Conservation (phyloP, 805 yeast species). For the Blastobotrys terrestris region DNA sequence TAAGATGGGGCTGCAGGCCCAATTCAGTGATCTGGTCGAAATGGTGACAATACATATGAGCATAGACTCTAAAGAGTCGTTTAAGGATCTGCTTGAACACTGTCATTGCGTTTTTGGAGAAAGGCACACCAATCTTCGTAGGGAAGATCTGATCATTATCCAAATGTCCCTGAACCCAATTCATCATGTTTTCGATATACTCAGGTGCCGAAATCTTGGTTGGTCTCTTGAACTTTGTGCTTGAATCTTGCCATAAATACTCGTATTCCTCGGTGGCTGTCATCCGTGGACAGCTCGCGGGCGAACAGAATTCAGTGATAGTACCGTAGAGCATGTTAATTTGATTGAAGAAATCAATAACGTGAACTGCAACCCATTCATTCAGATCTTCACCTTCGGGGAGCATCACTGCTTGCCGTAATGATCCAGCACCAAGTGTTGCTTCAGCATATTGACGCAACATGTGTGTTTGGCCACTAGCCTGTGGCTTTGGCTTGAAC, state of each 20-base stretch:
- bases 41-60: slow-evolving; percentile 97
- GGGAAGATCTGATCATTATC: slow-evolving; percentile 92
- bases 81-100: slow-evolving; percentile 83
- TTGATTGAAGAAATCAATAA: slow-evolving; percentile 95
- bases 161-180: slow-evolving; percentile 88
- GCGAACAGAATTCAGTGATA: slow-evolving; percentile 94
- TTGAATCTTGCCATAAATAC: slow-evolving; percentile 86
- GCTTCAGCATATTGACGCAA: slow-evolving; percentile 87
- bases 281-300: slow-evolving; percentile 92
- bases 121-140: slow-evolving; percentile 82
- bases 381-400: slow-evolving; percentile 88
- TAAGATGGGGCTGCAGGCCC: slow-evolving; percentile 86
- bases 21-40: slow-evolving; percentile 91
- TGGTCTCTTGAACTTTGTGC: slow-evolving; percentile 57
- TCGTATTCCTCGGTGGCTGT: slow-evolving; percentile 96
- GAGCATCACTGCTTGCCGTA: slow-evolving; percentile 86
- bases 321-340: slow-evolving; percentile 95
- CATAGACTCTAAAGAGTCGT: slow-evolving; percentile 87
- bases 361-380: slow-evolving; percentile 97
- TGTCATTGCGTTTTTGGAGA: slow-evolving; percentile 75
- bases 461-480: slow-evolving; percentile 29
- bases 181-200: slow-evolving; percentile 87
- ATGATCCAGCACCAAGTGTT: slow-evolving; percentile 85
- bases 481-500: slow-evolving; percentile 29
- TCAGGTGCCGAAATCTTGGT: slow-evolving; percentile 89